These are phyloP conservation scores for Paecilomyces sp. DNA, from an alignment of 2,329 filamentous ascomycete genomes.

Conservation along the genomic window DNA sequence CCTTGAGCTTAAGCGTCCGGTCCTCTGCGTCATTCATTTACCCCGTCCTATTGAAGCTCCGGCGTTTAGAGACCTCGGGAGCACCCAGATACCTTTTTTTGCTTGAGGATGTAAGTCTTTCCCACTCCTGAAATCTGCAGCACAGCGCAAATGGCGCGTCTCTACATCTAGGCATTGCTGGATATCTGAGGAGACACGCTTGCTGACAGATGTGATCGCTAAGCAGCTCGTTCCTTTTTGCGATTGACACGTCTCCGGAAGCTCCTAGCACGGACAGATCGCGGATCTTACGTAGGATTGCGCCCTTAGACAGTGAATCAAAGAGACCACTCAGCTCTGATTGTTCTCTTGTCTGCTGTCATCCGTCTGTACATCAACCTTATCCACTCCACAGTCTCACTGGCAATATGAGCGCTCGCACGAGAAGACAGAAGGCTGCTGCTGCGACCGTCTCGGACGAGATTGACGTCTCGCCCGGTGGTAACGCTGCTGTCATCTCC, in stretches of 20 bases:
- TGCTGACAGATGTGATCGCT: background rate
- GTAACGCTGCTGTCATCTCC: conserved; percentile 23
- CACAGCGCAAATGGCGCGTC: background rate
- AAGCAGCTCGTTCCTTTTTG: background rate
- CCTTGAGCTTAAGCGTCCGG: background rate
- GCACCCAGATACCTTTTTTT: background rate
- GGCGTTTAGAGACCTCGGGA: background rate
- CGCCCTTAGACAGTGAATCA: background rate
- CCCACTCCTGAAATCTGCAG: background rate
- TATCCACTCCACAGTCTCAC: background rate
- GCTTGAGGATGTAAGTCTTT: background rate
- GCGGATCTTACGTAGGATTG: background rate
- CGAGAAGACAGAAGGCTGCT: conserved; percentile 32
- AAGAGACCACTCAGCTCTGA: background rate
- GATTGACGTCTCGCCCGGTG: conserved; percentile 19
- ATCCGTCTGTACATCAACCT: background rate
- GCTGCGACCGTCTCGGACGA: conserved; percentile 22
- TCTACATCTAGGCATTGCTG: background rate
- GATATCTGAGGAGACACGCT: background rate
- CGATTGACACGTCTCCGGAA: background rate
- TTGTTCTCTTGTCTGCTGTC: background rate
- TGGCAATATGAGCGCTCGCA: conserved; percentile 28
- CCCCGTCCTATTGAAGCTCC: background rate
- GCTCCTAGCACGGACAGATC: background rate
- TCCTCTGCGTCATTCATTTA: background rate